Evolutionary conservation across 2,329 filamentous ascomycete species (phyloP).

Genomic region (Stachybotrys echinatus): DNA sequence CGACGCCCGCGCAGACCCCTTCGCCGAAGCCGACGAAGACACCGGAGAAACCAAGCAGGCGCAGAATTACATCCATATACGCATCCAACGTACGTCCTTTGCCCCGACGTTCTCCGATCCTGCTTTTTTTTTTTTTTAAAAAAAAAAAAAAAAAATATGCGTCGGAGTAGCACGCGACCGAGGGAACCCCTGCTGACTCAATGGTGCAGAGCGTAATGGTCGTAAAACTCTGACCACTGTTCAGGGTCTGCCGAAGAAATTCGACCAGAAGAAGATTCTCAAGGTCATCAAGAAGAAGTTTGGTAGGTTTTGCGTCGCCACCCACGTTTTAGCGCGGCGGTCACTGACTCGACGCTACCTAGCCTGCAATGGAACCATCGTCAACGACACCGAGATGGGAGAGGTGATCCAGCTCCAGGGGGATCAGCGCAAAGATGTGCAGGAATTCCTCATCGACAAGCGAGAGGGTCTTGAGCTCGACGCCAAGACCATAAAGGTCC

Average conservation of each 20-base stretch:
- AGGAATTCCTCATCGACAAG: slow-evolving; percentile 95
- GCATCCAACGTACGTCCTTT: slow-evolving; percentile 83
- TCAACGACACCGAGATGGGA: slow-evolving; percentile 92
- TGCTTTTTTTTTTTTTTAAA: too few relatives aligned
- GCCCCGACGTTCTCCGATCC: slow-evolving; percentile 1
- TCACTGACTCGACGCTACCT: slow-evolving; percentile 5
- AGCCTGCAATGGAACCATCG: slow-evolving; percentile 99
- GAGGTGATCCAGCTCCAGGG: slow-evolving; percentile 99
- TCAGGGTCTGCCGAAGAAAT: slow-evolving; percentile 97
- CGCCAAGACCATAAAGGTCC: slow-evolving; percentile 93
- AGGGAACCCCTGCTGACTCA: slow-evolving; percentile 30
- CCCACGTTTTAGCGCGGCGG: not conserved
- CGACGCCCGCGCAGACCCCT: slow-evolving; percentile 69
- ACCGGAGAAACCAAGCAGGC: slow-evolving; percentile 91
- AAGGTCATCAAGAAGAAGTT: slow-evolving; percentile 99
- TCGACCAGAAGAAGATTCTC: slow-evolving; percentile 99
- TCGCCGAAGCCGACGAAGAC: slow-evolving; percentile 99
- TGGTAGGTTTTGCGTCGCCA: slow-evolving; percentile 47
- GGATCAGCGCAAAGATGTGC: slow-evolving; percentile 97
- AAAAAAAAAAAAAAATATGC: too few relatives aligned
- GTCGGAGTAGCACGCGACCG: not conserved
- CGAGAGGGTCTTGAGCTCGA: slow-evolving; percentile 91
- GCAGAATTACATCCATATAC: slow-evolving; percentile 99
- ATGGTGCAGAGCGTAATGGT: slow-evolving; percentile 91
- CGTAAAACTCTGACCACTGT: slow-evolving; percentile 99